Evolutionary conservation across 768 basidiomycete genomes (phyloP).

Genomic region (Auricularia cornea): DNA sequence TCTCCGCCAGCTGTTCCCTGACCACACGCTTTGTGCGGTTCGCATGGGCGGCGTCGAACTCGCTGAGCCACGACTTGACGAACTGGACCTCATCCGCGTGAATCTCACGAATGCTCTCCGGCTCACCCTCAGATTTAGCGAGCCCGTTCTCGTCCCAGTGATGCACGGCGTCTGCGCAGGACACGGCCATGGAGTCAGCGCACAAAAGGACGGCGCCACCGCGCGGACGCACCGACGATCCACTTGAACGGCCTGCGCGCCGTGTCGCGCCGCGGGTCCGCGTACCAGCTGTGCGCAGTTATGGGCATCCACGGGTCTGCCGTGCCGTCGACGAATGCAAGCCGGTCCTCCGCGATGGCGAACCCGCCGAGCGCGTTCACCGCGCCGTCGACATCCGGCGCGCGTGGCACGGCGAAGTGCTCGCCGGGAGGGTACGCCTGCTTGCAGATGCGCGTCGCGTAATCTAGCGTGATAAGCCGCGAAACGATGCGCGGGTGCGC

Average conservation of each 20-base stretch:
- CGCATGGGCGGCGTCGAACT: constrained; percentile 10
- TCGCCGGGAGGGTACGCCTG: constrained; percentile 77
- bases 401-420: constrained; percentile 56
- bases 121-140: constrained; percentile 22
- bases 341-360: constrained; percentile 63
- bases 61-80: constrained; percentile 31
- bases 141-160: constrained; percentile 36
- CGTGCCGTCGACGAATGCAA: constrained; percentile 78
- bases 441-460: constrained; percentile 57
- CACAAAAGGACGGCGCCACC: too few species aligned
- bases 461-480: constrained; percentile 56
- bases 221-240: constrained; percentile 26
- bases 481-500: constrained; percentile 72
- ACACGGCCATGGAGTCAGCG: not conserved
- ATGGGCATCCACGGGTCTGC: constrained; percentile 32
- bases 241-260: constrained; percentile 30
- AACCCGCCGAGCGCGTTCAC: constrained; percentile 86
- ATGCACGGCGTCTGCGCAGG: constrained; percentile 15
- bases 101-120: constrained; percentile 29
- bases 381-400: constrained; percentile 64
- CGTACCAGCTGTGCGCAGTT: constrained; percentile 22
- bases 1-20: not conserved
- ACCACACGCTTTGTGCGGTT: not conserved
- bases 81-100: constrained; percentile 35
- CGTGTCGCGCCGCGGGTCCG: constrained; percentile 28